Base-by-base conservation (phyloP, 495 filamentous ascomycete species). In the Annulohypoxylon stygium region DNA sequence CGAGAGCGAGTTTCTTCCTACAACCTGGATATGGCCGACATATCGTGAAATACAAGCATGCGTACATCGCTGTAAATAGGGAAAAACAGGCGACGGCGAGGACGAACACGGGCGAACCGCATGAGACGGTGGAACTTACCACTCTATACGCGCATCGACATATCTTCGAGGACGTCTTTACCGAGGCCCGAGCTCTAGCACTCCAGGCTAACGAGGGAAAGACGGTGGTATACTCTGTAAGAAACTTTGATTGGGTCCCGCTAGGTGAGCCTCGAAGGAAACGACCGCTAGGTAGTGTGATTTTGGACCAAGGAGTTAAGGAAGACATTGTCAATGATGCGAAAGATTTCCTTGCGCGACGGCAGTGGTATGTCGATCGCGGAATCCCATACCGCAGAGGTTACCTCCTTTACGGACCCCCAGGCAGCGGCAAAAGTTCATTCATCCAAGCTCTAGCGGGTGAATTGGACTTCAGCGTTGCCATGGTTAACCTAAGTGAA, bases 391-490 rank as follows among this genome's bases (percentile, higher is more conserved):
- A 98, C 70, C 90, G 96, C 36, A 86, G 96, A 20, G 96, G 96
- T 1, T 99, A 98, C 80, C 86, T 99, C 43, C 87, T 99, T 4
- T 95, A 97, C 77, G 96, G 96, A 0, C 95, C 95, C 2, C 97
- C 96, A 0, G 96, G 96, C 2, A 97, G 93, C 14, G 96, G 96
- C 20, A 99, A 99, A 81, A 97, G 91, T 73, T 97, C 93, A 1
- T 98, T 99, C 78, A 97, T 98, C 57, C 95, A 97, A 81, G 95
- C 97, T 2, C 83, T 99, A 33, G 96, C 96, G 1, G 97, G 94
- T 11, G 90, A 95, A 69, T 81, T 99, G 60, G 93, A 98, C 76
- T 98, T 97, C 81, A 93, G 93, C 73, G 96, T 99, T 73, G 93
- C 95, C 48, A 93, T 98, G 79, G 83, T 99, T 54, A 98, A 98